Evolutionary conservation across 371 early-diverging fungal genomes (phyloP).

Genomic region (Mortierella sp.): DNA sequence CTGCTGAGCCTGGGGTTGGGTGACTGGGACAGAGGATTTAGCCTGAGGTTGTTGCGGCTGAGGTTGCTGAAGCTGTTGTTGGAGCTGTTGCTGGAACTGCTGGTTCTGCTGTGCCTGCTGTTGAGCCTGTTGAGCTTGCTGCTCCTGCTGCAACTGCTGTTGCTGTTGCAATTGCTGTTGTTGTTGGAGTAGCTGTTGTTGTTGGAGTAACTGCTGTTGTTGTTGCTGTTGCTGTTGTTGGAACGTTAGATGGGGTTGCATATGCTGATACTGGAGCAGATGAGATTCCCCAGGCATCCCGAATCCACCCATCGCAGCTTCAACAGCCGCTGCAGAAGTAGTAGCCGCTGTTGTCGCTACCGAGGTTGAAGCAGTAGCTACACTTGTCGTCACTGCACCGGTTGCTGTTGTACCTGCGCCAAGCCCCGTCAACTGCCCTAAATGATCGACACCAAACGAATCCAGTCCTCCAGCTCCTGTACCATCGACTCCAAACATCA

Average conservation of each 20-base stretch:
- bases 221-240: conserved; percentile 8
- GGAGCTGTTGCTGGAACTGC: conserved; percentile 19
- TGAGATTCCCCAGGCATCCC: conserved; percentile 15
- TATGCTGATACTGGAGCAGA: conserved; percentile 15
- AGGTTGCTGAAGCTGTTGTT: conserved; percentile 10
- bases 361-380: background rate
- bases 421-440: conserved; percentile 19
- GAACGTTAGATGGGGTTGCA: conserved; percentile 8
- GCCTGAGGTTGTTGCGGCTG: conserved; percentile 7
- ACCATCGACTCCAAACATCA: conserved; percentile 42
- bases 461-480: conserved; percentile 19
- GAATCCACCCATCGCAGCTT: conserved; percentile 4
- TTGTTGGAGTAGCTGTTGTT: background rate
- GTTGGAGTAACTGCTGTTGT: background rate
- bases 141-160: conserved; percentile 1
- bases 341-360: background rate
- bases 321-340: background rate
- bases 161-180: conserved; percentile 6
- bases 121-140: conserved; percentile 13
- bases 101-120: conserved; percentile 18
- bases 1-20: background rate
- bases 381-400: background rate
- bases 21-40: conserved; percentile 18
- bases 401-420: background rate
- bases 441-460: conserved; percentile 16